Base-by-base conservation (phyloP, 768 basidiomycete genomes). In the Panus rudis region DNA sequence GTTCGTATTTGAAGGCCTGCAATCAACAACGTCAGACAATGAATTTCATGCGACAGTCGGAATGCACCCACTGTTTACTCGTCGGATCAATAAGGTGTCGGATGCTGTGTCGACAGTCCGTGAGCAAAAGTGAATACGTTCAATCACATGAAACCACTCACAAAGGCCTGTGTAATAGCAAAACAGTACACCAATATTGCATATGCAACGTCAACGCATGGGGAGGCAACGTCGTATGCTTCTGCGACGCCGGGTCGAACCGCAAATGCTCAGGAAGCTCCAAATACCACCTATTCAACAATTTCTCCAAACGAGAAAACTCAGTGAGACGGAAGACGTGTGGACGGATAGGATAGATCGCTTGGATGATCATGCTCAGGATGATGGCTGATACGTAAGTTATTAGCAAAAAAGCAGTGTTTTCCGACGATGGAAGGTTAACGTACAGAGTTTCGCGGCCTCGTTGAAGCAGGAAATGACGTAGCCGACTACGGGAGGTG, bases 131-230 rank as follows among this genome's bases (percentile, higher is more conserved):
- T 13, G 14, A 32, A 21, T 17, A 21, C 14, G 30, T 37, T 12
- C 13, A 22, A 19, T 40, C 35, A 30, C 26, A 23, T 14, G 37
- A 31, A 39, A 45, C 26, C 19, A 68, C 83, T 64, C 58, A 87
- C 84, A 88, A 88, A 10, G 86, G 86, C 14, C 86, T 75, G 59
- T 89, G 85, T 39, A 89, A 62, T 22, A 90, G 56, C 24, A 90
- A 58, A 19, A 81, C 77, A 10, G 84, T 76, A 55, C 83, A 85
- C 87, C 87, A 90, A 55, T 88, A 89, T 54, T 86, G 82, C 84
- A 89, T 83, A 55, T 89, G 86, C 39, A 90, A 64, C 30, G 81
- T 83, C 43, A 89, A 63, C 20, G 85, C 63, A 50, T 85, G 79
- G 4, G 85, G 84, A 2, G 72, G 71, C 5, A 75, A 75, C 16